Percentiles rank a stretch among this genome's conserved stretches.
Conservation (phyloP, 2,329 filamentous ascomycete species). For the Pyrenochaeta sp. region DNA sequence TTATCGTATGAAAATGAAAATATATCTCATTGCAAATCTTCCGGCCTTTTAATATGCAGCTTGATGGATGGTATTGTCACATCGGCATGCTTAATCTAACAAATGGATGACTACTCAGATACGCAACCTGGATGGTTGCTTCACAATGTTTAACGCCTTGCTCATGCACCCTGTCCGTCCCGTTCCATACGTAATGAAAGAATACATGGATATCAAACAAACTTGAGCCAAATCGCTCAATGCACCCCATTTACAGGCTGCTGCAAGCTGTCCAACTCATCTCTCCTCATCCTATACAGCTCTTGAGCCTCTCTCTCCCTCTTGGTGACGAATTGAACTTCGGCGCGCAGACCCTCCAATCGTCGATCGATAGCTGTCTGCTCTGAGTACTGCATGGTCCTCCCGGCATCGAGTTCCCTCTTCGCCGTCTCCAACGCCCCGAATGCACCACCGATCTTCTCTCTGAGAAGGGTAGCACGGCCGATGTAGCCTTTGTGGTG, state of each 20-base stretch:
- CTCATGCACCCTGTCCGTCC: conserved; percentile 8
- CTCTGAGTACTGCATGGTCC: conserved; percentile 79
- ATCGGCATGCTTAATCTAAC: neutral
- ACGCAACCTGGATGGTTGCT: conserved; percentile 8
- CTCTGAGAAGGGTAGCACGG: conserved; percentile 78
- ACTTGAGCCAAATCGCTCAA: conserved; percentile 21
- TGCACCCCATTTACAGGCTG: conserved; percentile 49
- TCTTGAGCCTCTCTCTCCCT: conserved; percentile 93
- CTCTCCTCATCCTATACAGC: conserved; percentile 76
- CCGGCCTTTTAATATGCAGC: neutral
- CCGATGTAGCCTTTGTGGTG: conserved; percentile 91
- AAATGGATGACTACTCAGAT: neutral
- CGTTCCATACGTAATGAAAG: neutral
- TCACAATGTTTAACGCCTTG: conserved; percentile 14
- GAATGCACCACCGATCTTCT: conserved; percentile 80
- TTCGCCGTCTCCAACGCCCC: conserved; percentile 77
- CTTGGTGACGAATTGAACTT: conserved; percentile 80
- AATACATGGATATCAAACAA: neutral
- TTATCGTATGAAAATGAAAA: neutral
- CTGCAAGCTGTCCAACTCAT: conserved; percentile 74
- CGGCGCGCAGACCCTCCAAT: conserved; percentile 78
- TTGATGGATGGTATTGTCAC: neutral
- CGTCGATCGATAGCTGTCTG: conserved; percentile 76
- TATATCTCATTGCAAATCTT: neutral
- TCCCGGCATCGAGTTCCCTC: conserved; percentile 76